phyloP scores from a whole-genome alignment of 148 eudicot genomes.

The Persicaria tinctoria region DNA sequence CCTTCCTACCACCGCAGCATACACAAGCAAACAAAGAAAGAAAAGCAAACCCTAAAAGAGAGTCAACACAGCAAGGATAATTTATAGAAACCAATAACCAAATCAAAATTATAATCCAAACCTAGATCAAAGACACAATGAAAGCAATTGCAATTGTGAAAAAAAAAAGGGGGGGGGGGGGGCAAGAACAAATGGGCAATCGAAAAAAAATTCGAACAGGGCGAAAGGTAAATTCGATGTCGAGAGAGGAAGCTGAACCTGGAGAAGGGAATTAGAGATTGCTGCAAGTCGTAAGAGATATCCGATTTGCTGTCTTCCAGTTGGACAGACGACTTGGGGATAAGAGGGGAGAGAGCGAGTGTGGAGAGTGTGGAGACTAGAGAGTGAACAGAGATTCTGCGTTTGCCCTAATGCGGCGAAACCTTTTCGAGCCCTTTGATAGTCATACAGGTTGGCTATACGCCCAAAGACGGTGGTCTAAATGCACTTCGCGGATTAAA shows the following conservation, averaged over 20 bases:
- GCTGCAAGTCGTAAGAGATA: slow-evolving; percentile 6
- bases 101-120: neutral
- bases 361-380: neutral
- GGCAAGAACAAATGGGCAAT: neutral
- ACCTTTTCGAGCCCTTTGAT: neutral
- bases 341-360: neutral
- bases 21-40: neutral
- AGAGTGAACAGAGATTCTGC: neutral
- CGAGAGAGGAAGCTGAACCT: neutral
- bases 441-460: neutral
- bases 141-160: neutral
- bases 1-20: neutral
- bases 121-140: neutral
- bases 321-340: neutral
- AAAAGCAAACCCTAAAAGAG: neutral
- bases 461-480: too few species aligned
- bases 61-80: neutral
- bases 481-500: too few species aligned
- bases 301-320: slow-evolving; percentile 13
- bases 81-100: neutral
- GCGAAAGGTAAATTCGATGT: neutral
- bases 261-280: neutral
- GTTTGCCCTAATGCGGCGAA: slow-evolving; percentile 11
- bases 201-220: neutral
- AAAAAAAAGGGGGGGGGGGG: neutral